phyloP scores from a whole-genome alignment of 257 asterid species.

The Thymus mandschuricus region DNA sequence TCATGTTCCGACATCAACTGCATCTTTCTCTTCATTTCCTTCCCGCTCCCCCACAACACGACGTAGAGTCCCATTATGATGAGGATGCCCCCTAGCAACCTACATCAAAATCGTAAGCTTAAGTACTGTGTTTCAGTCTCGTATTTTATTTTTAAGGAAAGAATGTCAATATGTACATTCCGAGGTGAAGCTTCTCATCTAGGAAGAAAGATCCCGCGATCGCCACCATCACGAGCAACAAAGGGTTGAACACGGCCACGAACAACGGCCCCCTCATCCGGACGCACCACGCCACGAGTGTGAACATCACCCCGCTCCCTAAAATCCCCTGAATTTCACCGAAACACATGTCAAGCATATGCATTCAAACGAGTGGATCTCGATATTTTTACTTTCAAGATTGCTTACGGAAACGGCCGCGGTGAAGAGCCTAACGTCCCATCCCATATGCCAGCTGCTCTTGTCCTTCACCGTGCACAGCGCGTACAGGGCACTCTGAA shows the following conservation, averaged over 20 bases:
- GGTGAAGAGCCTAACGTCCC: constrained; percentile 61
- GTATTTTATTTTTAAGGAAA: too few relatives aligned
- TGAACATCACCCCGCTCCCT: constrained; percentile 53
- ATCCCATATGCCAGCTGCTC: constrained; percentile 61
- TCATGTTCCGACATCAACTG: too few relatives aligned
- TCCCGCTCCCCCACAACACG: too few relatives aligned
- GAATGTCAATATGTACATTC: constrained; percentile 39
- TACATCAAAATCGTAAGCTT: too few relatives aligned
- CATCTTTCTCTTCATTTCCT: too few relatives aligned
- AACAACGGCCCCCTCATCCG: constrained; percentile 62
- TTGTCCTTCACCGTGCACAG: constrained; percentile 50
- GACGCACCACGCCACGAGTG: constrained; percentile 54
- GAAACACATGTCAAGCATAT: too few relatives aligned
- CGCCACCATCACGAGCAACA: constrained; percentile 65
- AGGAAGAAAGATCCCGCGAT: constrained; percentile 53
- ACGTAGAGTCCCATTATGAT: too few relatives aligned
- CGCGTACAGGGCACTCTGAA: constrained; percentile 44
- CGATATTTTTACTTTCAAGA: too few relatives aligned
- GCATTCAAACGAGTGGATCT: too few relatives aligned
- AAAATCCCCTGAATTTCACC: constrained; percentile 45
- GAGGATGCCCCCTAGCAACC: too few relatives aligned
- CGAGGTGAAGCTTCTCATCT: constrained; percentile 55
- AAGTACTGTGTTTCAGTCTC: too few relatives aligned
- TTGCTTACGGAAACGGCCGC: constrained; percentile 41
- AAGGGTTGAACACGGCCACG: constrained; percentile 56